A percentile compares a stretch with the other conserved stretches of the same genome.
Conservation (phyloP, 129 eudicot species). For the Deinandra increscens region DNA sequence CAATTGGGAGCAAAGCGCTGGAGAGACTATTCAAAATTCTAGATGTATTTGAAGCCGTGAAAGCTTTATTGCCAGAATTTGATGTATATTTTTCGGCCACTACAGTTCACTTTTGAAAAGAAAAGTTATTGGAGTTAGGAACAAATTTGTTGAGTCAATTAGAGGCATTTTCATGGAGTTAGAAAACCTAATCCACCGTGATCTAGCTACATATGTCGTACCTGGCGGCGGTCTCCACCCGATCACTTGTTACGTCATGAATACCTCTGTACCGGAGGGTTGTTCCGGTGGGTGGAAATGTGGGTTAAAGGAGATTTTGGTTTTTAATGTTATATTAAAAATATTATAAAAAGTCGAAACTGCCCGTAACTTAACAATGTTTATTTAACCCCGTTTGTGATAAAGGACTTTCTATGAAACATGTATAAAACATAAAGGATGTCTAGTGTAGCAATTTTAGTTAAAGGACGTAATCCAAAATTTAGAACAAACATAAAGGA, state of each 20-base stretch:
- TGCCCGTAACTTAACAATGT: too few species aligned
- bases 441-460: too few species aligned
- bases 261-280: conserved; percentile 83
- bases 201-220: conserved; percentile 68
- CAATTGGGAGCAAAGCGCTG: conserved; percentile 75
- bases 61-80: conserved; percentile 81
- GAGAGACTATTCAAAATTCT: conserved; percentile 77
- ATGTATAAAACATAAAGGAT: too few species aligned
- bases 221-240: conserved; percentile 98
- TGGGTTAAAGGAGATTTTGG: too few species aligned
- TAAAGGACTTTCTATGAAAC: too few species aligned
- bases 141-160: conserved; percentile 71
- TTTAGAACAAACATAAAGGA: too few species aligned
- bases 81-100: conserved; percentile 70
- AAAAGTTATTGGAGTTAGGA: conserved; percentile 70
- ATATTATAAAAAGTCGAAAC: too few species aligned
- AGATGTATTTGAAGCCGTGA: conserved; percentile 72
- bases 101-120: conserved; percentile 58
- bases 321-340: too few species aligned
- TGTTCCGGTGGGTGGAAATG: too few species aligned
- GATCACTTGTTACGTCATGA: conserved; percentile 84
- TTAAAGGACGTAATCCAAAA: too few species aligned
- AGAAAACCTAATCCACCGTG: conserved; percentile 80
- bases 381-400: too few species aligned
- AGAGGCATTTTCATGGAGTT: conserved; percentile 84